Base-by-base conservation (phyloP, 148 eudicot species). In the Cornus florida region DNA sequence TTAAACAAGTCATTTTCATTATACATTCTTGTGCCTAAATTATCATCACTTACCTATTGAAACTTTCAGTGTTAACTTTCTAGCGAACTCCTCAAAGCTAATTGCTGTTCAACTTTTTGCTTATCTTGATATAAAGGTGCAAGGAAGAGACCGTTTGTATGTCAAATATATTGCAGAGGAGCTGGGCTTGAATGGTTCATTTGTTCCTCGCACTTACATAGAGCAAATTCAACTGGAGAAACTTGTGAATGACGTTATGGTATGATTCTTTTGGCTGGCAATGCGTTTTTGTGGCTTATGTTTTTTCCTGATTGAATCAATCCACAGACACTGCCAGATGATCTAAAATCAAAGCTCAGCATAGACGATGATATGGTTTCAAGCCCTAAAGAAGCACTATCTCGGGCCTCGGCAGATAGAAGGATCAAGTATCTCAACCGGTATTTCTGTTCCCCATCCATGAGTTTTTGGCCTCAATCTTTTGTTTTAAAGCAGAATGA, bases 141-240 rank as follows among this genome's bases (percentile, higher is more conserved):
- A 96, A 96, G 99, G 99, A 83, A 91, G 78, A 87, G 99, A 96
- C 75, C 99, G 99, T 64, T 75, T 84, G 60, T 86, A 88, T 85
- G 93, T 96, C 50, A 86, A 91, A 86, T 85, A 43, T 82, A 79
- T 92, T 77, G 98, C 94, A 4, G 93, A 92, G 79, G 88, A 92
- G 84, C 85, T 96, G 75, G 97, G 95, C 57, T 83, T 96, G 86
- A 92, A 91, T 78, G 99, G 98, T 72, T 93, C 98, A 76, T 96
- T 92, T 83, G 83, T 96, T 84, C 85, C 99, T 38, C 90, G 92
- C 69, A 96, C 99, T 35, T 96, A 96, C 88, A 92, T 96, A 22
- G 99, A 96, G 78, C 99, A 96, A 79, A 96, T 96, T 81, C 99
- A 96, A 79, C 82, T 91, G 78, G 98, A 93, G 89, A 96, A 96